These are phyloP conservation scores for Bryum argenteum DNA, from an alignment of 225 moss, liverwort and hornwort species.

Conservation along the genomic window DNA sequence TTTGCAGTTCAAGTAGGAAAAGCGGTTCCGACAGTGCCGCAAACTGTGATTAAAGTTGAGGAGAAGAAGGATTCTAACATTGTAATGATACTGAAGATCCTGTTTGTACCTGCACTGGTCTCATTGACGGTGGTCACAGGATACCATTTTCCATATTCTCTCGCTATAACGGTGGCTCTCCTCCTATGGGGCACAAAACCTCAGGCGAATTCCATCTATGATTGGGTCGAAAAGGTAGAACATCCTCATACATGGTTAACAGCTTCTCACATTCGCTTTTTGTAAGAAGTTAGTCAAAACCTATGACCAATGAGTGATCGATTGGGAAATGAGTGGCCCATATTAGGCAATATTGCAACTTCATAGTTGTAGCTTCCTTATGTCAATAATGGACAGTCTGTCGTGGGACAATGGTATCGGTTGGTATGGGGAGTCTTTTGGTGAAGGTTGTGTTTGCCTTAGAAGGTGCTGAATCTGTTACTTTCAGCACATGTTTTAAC, in stretches of 20 bases:
- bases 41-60: slow-evolving; percentile 42
- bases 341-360: too few species aligned
- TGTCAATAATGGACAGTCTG: too few species aligned
- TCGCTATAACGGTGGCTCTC: slow-evolving; percentile 60
- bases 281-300: too few species aligned
- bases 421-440: too few species aligned
- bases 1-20: slow-evolving; percentile 49
- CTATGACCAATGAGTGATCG: too few species aligned
- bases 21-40: slow-evolving; percentile 31
- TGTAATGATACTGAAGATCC: slow-evolving; percentile 40
- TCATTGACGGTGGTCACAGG: slow-evolving; percentile 69
- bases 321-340: too few species aligned
- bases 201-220: slow-evolving; percentile 69
- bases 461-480: too few species aligned
- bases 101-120: slow-evolving; percentile 71
- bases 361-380: too few species aligned
- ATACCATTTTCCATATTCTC: slow-evolving; percentile 67
- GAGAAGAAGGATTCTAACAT: slow-evolving; percentile 42
- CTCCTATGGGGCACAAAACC: slow-evolving; percentile 93
- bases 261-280: too few species aligned
- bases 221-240: slow-evolving; percentile 83
- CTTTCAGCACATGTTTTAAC: not conserved
- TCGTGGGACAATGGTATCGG: too few species aligned
- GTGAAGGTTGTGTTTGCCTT: too few species aligned
- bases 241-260: not conserved